Evolutionary conservation across 169 alveolate species (phyloP).

Genomic region (Plasmodium relictum): DNA sequence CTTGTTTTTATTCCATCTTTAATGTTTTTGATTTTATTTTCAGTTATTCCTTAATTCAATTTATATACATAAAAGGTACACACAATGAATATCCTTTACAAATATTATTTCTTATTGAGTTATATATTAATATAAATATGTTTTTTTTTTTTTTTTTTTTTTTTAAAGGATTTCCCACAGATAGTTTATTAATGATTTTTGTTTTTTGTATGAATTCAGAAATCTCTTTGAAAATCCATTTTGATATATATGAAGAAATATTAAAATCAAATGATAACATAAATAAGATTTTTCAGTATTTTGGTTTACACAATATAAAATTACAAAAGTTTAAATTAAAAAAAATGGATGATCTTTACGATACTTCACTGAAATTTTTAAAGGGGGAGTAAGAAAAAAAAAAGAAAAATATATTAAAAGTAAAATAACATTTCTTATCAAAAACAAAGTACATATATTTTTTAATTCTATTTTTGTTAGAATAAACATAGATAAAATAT

Average conservation of each 20-base stretch:
- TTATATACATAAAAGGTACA: slow-evolving; percentile 38
- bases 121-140: background rate
- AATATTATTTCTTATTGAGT: background rate
- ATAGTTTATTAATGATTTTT: slow-evolving; percentile 45
- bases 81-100: background rate
- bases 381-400: slow-evolving; percentile 40
- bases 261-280: slow-evolving; percentile 5
- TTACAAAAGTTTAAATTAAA: slow-evolving; percentile 11
- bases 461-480: slow-evolving; percentile 1
- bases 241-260: slow-evolving; percentile 43
- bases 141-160: background rate
- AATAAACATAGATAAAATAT: slow-evolving; percentile 45
- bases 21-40: slow-evolving; percentile 37
- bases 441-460: background rate
- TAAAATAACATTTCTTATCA: background rate
- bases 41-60: slow-evolving; percentile 39
- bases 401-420: background rate
- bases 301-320: slow-evolving; percentile 35
- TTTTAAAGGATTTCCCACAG: slow-evolving; percentile 49
- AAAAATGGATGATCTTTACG: slow-evolving; percentile 8
- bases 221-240: slow-evolving; percentile 37
- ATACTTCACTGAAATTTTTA: slow-evolving; percentile 2
- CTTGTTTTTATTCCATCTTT: slow-evolving; percentile 22
- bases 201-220: slow-evolving; percentile 58
- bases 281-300: slow-evolving; percentile 21